Conservation (phyloP, 345 rosid genomes). For the Ceriops tagal region DNA sequence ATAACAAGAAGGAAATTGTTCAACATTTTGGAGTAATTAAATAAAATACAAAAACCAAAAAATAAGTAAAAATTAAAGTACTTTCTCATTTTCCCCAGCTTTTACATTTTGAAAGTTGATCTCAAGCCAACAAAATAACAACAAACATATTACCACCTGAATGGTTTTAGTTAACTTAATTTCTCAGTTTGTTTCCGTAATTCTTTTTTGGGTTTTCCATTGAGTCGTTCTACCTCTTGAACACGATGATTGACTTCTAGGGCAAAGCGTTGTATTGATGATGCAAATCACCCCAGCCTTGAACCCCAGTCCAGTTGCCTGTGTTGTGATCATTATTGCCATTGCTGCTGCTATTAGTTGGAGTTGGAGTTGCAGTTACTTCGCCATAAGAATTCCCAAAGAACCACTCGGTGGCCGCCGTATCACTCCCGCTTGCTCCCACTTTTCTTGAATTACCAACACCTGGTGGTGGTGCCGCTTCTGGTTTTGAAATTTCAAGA, state of each 20-base stretch:
- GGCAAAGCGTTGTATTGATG: constrained; percentile 40
- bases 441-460: constrained; percentile 34
- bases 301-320: constrained; percentile 38
- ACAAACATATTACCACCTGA: constrained; percentile 30
- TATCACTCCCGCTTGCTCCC: constrained; percentile 24
- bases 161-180: constrained; percentile 10
- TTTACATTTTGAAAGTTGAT: constrained; percentile 25
- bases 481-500: constrained; percentile 44
- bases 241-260: constrained; percentile 21
- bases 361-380: constrained; percentile 35
- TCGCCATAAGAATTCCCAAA: constrained; percentile 53
- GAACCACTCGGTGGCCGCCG: constrained; percentile 59
- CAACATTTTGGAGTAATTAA: constrained; percentile 20
- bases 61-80: constrained; percentile 9
- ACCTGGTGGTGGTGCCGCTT: constrained; percentile 8
- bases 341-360: constrained; percentile 34
- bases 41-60: not conserved
- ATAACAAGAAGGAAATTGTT: constrained; percentile 18
- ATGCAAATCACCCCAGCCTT: constrained; percentile 44
- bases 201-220: not conserved
- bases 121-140: constrained; percentile 22
- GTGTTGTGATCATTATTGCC: constrained; percentile 22
- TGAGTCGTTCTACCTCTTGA: constrained; percentile 18
- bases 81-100: constrained; percentile 15
- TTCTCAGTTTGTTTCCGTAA: constrained; percentile 4